These are phyloP conservation scores for Mycena capillaripes DNA, from an alignment of 768 basidiomycete species.

Conservation along the genomic window DNA sequence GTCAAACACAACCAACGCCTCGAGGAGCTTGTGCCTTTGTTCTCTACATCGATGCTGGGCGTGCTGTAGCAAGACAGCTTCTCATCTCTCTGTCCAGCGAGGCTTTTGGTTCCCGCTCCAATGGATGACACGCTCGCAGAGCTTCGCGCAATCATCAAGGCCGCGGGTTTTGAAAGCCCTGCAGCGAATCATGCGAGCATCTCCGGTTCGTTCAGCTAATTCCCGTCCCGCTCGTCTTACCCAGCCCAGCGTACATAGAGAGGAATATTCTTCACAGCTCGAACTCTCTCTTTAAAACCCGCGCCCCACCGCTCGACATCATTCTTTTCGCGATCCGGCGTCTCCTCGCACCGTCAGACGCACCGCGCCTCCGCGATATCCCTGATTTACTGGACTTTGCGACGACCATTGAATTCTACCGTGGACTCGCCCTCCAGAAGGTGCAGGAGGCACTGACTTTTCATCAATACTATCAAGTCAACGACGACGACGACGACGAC, in stretches of 20 bases:
- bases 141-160: conserved; percentile 27
- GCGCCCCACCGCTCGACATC: conserved; percentile 35
- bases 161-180: conserved; percentile 22
- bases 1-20: neutral
- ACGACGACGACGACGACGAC: neutral
- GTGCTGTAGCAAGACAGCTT: neutral
- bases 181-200: conserved; percentile 9
- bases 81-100: neutral
- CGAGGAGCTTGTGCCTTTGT: neutral
- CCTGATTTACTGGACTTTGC: conserved; percentile 34
- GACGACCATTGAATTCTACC: conserved; percentile 35
- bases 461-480: neutral
- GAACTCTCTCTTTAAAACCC: conserved; percentile 27
- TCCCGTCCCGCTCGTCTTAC: conserved; percentile 4
- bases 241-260: conserved; percentile 26
- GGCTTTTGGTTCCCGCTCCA: neutral
- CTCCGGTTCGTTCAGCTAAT: conserved; percentile 10
- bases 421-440: conserved; percentile 21
- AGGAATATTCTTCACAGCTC: conserved; percentile 25
- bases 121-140: conserved; percentile 16
- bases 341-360: neutral
- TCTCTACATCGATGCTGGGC: neutral
- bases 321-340: conserved; percentile 21
- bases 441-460: conserved; percentile 18
- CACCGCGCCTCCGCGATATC: conserved; percentile 5